Base-by-base conservation (phyloP, 257 asterid genomes). In the Buddleja alternifolia region DNA sequence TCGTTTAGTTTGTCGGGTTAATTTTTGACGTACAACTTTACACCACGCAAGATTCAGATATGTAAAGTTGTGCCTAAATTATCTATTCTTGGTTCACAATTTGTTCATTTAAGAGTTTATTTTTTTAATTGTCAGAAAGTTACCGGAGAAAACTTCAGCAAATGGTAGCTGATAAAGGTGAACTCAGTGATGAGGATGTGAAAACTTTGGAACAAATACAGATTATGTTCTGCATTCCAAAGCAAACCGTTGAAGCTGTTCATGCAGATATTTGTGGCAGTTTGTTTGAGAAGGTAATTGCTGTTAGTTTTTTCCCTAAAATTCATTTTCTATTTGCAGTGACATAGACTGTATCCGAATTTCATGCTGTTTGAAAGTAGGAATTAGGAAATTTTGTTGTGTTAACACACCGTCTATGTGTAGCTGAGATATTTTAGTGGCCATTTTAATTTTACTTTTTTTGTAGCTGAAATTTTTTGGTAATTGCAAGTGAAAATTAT, bases 191-290 rank as follows among this genome's bases (percentile, higher is more conserved):
- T 36, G 90, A 87, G 69, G 91, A 85, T 75, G 96, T 89, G 75
- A 67, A 91, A 63, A 80, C 89, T 16, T 75, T 91, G 84, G 96
- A 94, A 65, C 84, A 87, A 82, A 77, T 94, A 70, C 99, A 89
- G 80, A 81, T 89, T 58, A 87, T 89, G 91, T 89, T 94, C 69
- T 91, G 97, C 81, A 84, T 91, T 55, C 95, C 89, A 34, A 94
- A 87, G 80, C 86, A 89, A 83, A 89, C 99, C n/a, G 95, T 91
- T 48, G 99, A 94, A 79, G 84, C 89, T 60, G 95, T 86, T 67
- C 96, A 94, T 69, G 88, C 92, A 57, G 97, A 87, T 78, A 91
- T 94, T 46, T 94, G 99, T 71, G 99, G 99, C 68, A 79, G 86
- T 72, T 80, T 89, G 80, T 94, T 94, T 77, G 97, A 94, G 79